Evolutionary conservation across 2,329 filamentous ascomycete genomes (phyloP).

Genomic region (Pestalotiopsis sp.): DNA sequence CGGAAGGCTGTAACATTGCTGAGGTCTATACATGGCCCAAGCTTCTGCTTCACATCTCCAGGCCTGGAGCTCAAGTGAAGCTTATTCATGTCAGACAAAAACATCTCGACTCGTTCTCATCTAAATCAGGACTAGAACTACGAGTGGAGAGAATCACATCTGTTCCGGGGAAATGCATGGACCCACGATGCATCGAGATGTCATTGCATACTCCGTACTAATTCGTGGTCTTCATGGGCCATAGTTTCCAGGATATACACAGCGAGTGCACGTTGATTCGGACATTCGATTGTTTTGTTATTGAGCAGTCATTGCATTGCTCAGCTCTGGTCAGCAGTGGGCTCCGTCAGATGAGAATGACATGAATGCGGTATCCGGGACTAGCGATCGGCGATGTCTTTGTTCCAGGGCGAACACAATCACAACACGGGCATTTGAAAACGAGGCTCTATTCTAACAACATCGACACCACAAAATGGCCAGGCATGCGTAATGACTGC

Average conservation of each 20-base stretch:
- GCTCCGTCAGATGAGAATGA: not conserved
- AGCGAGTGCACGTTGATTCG: no score
- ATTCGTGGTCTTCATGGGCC: no score
- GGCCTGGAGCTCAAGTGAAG: not conserved
- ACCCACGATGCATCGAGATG: no score
- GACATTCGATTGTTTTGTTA: no score
- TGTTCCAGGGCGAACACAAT: not conserved
- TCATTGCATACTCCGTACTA: no score
- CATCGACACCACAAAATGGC: not conserved
- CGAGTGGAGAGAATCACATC: no score
- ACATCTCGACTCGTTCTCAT: not conserved
- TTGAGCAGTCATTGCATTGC: no score
- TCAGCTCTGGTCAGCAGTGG: not conserved
- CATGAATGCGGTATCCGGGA: not conserved
- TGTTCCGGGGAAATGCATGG: no score
- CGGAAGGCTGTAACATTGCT: constrained; percentile 1
- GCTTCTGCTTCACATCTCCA: not conserved
- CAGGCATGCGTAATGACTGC: not conserved
- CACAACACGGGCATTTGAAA: not conserved
- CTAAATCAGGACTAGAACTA: not conserved
- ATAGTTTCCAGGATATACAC: no score
- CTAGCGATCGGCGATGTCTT: not conserved
- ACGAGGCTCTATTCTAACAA: not conserved
- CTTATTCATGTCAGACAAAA: not conserved
- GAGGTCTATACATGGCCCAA: not conserved